phyloP scores from a whole-genome alignment of 2,329 filamentous ascomycete species.

The Penicillium concentricum region DNA sequence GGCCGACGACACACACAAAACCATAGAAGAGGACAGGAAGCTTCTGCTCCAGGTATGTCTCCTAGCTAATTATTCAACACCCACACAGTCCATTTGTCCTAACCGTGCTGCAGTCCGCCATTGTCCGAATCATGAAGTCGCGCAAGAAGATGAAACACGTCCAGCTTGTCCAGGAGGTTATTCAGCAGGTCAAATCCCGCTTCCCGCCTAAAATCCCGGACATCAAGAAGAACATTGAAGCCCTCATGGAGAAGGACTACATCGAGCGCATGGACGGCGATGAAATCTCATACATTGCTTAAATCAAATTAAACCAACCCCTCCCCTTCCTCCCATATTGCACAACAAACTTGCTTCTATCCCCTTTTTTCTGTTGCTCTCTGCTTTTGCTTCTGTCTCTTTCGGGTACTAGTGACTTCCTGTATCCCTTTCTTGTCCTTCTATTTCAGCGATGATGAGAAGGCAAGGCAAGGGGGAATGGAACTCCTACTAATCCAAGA shows the following conservation, averaged over 20 bases:
- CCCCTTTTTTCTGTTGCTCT: constrained; percentile 6
- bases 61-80: constrained; percentile 15
- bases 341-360: constrained; percentile 9
- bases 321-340: background rate
- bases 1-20: constrained; percentile 97
- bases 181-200: constrained; percentile 87
- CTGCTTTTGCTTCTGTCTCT: background rate
- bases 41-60: constrained; percentile 85
- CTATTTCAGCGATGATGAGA: background rate
- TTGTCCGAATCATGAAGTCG: constrained; percentile 99
- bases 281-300: constrained; percentile 91
- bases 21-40: constrained; percentile 96
- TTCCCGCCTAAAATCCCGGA: constrained; percentile 91
- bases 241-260: constrained; percentile 97
- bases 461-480: background rate
- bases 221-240: constrained; percentile 99
- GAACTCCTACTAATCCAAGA: background rate
- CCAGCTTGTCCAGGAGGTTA: constrained; percentile 90
- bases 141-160: constrained; percentile 98
- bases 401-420: background rate
- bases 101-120: constrained; percentile 69
- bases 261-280: constrained; percentile 93
- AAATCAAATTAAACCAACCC: constrained; percentile 31
- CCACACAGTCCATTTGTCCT: constrained; percentile 8
- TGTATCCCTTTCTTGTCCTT: background rate